Evolutionary conservation across 1,284 basidiomycete genomes (phyloP), one percentile per base, ranked within the genome.

Genomic region (Boletus mariae): DNA sequence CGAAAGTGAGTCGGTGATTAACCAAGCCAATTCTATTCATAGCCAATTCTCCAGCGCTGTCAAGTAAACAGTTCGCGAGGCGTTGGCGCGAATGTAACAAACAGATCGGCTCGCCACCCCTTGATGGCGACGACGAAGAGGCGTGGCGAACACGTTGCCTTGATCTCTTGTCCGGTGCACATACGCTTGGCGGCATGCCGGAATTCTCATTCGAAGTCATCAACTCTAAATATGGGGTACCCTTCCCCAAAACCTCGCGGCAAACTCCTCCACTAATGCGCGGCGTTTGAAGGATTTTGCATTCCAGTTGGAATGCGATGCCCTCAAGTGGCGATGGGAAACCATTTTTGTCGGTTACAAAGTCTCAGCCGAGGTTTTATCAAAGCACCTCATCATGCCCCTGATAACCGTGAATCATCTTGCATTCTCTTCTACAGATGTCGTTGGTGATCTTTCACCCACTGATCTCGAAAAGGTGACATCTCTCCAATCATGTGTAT

Each of bases 291-390:
- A 90, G 87, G 87, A 90, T 66, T 65, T 87, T 25, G 78, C 84
- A 4, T 77, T 88, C 53, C 75, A 79, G 60, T 59, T 90, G 29
- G 78, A 80, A 59, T 79, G 74, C 54, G 75, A 78, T 26, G 64
- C 69, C 8, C 86, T 88, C 70, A 83, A 80, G 70, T 90, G 87
- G 87, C 76, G 78, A 70, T 90, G 87, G 87, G 87, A 90, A 66
- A 78, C 83, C 15, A 80, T 76, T 66, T 78, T 77, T 57, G 62
- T 86, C 35, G 85, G 86, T 17, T 72, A 82, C 63, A 84, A 76
- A 65, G 60, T 71, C 40, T 85, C 87, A 38, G 79, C 88, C 50
- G 83, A 87, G 47, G 71, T 89, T 49, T 74, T 90, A 47, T 90
- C 88, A 54, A 82, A 78, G 57, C 87, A 90, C 57, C 80, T 90